Evolutionary conservation across 495 filamentous ascomycete species (phyloP).

Genomic region (Aspergillus mulundensis): DNA sequence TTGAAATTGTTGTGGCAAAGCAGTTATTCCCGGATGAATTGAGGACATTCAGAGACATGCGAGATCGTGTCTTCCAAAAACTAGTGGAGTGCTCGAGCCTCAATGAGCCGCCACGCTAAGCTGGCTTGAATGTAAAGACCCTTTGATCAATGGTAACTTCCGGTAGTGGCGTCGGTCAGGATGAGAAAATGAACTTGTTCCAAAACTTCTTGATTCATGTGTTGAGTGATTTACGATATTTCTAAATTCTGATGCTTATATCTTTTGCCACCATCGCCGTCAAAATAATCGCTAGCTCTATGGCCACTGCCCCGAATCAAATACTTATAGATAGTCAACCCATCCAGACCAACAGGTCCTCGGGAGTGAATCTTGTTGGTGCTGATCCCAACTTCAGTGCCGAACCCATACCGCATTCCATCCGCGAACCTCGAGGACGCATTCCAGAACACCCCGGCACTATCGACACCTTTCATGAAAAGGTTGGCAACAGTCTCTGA

Average conservation of each 20-base stretch:
- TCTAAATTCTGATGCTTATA: conserved; percentile 66
- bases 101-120: not conserved
- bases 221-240: conserved; percentile 3
- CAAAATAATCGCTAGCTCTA: conserved; percentile 66
- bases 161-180: conserved; percentile 11
- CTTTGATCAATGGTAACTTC: conserved; percentile 8
- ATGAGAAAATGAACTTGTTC: conserved; percentile 17
- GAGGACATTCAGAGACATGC: not conserved
- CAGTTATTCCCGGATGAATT: conserved; percentile 5
- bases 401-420: conserved; percentile 95
- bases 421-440: conserved; percentile 91
- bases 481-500: conserved; percentile 59
- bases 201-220: conserved; percentile 6
- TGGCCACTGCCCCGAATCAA: conserved; percentile 78
- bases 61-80: not conserved
- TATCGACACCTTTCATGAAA: conserved; percentile 84
- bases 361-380: conserved; percentile 97
- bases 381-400: conserved; percentile 95
- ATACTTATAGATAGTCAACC: conserved; percentile 96
- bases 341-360: conserved; percentile 90
- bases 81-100: not conserved
- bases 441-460: conserved; percentile 95
- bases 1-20: conserved; percentile 3
- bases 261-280: conserved; percentile 55
- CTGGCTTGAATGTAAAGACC: conserved; percentile 11